Evolutionary conservation across 78 protist species (phyloP).

Genomic region (Monocercomonoides exilis): DNA sequence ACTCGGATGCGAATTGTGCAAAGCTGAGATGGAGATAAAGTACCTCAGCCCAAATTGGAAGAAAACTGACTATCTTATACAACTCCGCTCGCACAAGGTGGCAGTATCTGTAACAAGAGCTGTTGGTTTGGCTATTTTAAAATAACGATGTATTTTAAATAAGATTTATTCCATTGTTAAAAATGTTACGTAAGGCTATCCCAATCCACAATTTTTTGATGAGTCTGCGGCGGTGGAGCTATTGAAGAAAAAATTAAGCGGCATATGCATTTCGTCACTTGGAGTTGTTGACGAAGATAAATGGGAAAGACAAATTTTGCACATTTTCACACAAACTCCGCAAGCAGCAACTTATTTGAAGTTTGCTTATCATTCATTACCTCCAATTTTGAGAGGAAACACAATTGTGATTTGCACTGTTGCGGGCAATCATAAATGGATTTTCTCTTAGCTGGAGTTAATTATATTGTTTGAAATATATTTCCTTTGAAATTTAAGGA

Average conservation of each 20-base stretch:
- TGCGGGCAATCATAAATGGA: slow-evolving; percentile 13
- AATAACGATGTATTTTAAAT: too few species aligned
- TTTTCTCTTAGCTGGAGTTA: too few species aligned
- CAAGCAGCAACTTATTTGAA: not conserved
- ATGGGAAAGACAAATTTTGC: not conserved
- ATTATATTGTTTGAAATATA: too few species aligned
- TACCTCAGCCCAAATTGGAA: not conserved
- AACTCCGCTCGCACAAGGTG: not conserved
- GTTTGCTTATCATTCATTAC: not conserved
- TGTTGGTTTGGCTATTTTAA: not conserved
- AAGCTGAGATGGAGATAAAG: slow-evolving; percentile 19
- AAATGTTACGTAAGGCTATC: too few species aligned
- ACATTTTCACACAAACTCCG: not conserved
- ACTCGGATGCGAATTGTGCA: not conserved
- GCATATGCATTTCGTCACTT: not conserved
- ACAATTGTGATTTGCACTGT: not conserved
- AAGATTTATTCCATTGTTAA: too few species aligned
- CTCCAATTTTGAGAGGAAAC: not conserved
- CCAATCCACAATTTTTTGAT: not conserved
- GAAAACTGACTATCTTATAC: not conserved
- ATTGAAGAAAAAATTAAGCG: not conserved
- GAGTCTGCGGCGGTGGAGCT: not conserved
- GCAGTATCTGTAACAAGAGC: slow-evolving; percentile 27
- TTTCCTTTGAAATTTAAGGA: too few species aligned
- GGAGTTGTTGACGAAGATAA: not conserved